Evolutionary conservation across 108 stramenopile genomes (phyloP).

Genomic region (Fistulifera pelliculosa): DNA sequence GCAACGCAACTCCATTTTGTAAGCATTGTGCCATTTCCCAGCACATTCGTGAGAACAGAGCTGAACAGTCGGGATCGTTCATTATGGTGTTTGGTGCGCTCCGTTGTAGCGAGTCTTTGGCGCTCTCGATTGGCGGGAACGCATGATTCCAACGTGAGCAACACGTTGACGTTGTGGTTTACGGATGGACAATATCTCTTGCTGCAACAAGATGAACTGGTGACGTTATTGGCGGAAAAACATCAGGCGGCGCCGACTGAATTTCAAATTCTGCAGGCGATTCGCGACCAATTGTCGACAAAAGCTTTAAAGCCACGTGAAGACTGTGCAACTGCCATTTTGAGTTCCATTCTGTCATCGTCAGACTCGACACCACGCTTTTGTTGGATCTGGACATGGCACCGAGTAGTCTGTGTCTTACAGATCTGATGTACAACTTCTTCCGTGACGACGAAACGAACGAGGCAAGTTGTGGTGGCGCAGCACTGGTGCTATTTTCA

Average conservation of each 20-base stretch:
- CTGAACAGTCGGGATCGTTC: slow-evolving; percentile 29
- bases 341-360: no score
- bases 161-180: slow-evolving; percentile 47
- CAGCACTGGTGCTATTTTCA: no score
- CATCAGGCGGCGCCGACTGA: slow-evolving; percentile 75
- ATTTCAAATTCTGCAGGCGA: slow-evolving; percentile 53
- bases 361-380: no score
- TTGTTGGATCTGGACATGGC: no score
- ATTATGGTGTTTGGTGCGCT: slow-evolving; percentile 60
- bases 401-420: no score
- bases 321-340: no score
- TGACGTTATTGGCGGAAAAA: slow-evolving; percentile 41
- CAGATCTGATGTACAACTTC: no score
- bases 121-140: slow-evolving; percentile 50
- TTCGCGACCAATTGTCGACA: slow-evolving; percentile 18
- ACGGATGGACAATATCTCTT: slow-evolving; percentile 32
- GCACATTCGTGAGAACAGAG: slow-evolving; percentile 23
- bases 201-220: slow-evolving; percentile 43
- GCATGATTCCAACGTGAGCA: slow-evolving; percentile 12
- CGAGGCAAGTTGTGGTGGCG: no score
- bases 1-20: slow-evolving; percentile 34
- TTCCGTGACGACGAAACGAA: no score
- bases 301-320: neutral
- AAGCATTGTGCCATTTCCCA: slow-evolving; percentile 33
- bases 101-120: slow-evolving; percentile 59